These are phyloP conservation scores for Theileria parva DNA, from an alignment of 169 alveolate species.

Conservation along the genomic window DNA sequence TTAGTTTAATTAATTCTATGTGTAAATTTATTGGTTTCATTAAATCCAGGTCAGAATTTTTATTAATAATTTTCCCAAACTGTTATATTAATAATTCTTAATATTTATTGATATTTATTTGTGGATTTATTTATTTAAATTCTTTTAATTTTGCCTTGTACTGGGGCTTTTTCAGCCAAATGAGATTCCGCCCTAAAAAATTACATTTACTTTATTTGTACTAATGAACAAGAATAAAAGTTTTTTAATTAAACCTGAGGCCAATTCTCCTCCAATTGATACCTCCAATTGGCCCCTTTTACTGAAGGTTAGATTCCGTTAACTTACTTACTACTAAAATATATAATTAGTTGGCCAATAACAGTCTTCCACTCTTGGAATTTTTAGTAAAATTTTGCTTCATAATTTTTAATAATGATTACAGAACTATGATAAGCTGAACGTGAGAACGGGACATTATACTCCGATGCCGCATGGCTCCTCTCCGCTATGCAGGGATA, in stretches of 20 bases:
- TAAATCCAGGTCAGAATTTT: background rate
- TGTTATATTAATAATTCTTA: no score
- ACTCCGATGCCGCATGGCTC: conserved; percentile 99
- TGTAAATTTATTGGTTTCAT: background rate
- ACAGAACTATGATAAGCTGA: conserved; percentile 93
- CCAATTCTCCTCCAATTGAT: conserved; percentile 85
- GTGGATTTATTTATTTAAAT: no score
- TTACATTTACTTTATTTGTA: conserved; percentile 1
- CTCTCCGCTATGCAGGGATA: conserved; percentile 95
- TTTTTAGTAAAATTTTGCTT: background rate
- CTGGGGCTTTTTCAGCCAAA: background rate
- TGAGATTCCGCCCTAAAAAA: conserved; percentile 5
- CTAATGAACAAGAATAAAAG: conserved; percentile 13
- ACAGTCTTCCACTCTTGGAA: background rate
- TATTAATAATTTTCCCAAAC: background rate
- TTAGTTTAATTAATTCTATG: background rate
- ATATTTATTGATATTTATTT: no score
- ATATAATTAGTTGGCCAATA: background rate
- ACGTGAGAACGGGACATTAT: conserved; percentile 96
- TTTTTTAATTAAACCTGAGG: conserved; percentile 61
- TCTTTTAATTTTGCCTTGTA: background rate
- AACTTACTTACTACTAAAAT: background rate
- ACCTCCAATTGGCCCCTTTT: conserved; percentile 96
- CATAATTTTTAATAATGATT: conserved; percentile 3
- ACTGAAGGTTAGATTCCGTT: conserved; percentile 73